Evolutionary conservation across 129 eudicot species (phyloP).

Genomic region (Heracleum sosnowskyi): DNA sequence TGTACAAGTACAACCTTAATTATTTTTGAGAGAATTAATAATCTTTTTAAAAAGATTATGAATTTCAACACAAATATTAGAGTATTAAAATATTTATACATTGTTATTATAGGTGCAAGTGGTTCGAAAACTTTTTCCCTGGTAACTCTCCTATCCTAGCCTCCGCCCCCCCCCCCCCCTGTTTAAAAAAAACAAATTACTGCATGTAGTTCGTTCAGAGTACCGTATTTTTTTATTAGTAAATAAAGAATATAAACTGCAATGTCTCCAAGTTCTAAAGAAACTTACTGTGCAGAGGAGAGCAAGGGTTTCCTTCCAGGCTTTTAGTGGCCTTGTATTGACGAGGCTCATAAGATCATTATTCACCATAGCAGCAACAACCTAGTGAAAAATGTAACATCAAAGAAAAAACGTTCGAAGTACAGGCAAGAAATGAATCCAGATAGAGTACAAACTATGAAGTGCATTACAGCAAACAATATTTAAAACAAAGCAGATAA

Average conservation of each 20-base stretch:
- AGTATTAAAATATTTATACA: too few species aligned
- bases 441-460: not conserved
- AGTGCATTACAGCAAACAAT: not conserved
- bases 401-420: not conserved
- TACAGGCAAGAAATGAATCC: not conserved
- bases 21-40: too few species aligned
- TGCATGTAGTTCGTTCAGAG: not conserved
- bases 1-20: too few species aligned
- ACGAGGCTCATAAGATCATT: slow-evolving; percentile 88
- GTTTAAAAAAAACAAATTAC: too few species aligned
- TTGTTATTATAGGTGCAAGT: too few species aligned
- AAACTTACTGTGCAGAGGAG: slow-evolving; percentile 87
- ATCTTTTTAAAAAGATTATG: too few species aligned
- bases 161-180: too few species aligned
- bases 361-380: slow-evolving; percentile 92
- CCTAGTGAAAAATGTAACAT: slow-evolving; percentile 31
- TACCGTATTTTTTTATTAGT: not conserved
- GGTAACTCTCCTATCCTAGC: too few species aligned
- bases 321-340: slow-evolving; percentile 74
- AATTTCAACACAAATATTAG: too few species aligned
- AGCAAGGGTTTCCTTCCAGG: slow-evolving; percentile 99
- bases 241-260: not conserved
- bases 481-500: not conserved
- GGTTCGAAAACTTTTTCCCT: too few species aligned
- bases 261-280: not conserved